Base-by-base conservation (phyloP, 2,329 filamentous ascomycete species). In the Penicillium janthinellum region DNA sequence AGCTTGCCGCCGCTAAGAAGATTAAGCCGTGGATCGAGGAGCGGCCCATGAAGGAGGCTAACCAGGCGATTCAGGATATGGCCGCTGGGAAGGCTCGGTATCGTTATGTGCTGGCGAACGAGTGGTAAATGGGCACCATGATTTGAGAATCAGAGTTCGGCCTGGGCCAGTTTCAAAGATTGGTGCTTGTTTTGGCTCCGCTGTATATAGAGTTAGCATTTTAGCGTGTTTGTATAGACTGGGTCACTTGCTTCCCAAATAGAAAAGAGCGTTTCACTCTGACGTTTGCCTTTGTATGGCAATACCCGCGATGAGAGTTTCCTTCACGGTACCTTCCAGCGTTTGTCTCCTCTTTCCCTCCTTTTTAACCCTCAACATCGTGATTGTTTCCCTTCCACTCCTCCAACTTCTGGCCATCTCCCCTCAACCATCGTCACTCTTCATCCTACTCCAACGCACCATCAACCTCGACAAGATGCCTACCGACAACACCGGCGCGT, bases 71-170 rank as follows among this genome's bases (percentile, higher is more conserved):
- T 22, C 61, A 73, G 35, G 78, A 80, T 60, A 78, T 81, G 77
- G 68, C 74, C 5, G 72, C 63, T 5, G 77, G 77, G 14, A 77
- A 77, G 60, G 77, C 78, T 54, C 71, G 79, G 28, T 81, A 77
- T 67, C 70, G 79, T 55, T 79, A 77, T 66, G 77, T 79, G 25
- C 65, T 81, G 56, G 72, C 76, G 17, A 80, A 81, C 60, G 70
- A 76, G 65, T 64, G 65, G 58, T 64, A 53, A 57, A 54, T 44
- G 7, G 15, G 25, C 20, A 3, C 14, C 8, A 44, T 44, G 5
- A 22, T 8, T 44, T 20, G 20, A 25, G 6, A 14, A 20, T 10
- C 17, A 5, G 41, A 25, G 12, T 14, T 14, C 4, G 22, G 14
- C 42, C 22, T 14, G 10, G 22, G 22, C 22, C 42, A 28, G 42